A percentile compares a stretch with the other conserved stretches of the same genome.
Conservation (phyloP, 495 filamentous ascomycete species). For the Thermochaetoides thermophila region DNA sequence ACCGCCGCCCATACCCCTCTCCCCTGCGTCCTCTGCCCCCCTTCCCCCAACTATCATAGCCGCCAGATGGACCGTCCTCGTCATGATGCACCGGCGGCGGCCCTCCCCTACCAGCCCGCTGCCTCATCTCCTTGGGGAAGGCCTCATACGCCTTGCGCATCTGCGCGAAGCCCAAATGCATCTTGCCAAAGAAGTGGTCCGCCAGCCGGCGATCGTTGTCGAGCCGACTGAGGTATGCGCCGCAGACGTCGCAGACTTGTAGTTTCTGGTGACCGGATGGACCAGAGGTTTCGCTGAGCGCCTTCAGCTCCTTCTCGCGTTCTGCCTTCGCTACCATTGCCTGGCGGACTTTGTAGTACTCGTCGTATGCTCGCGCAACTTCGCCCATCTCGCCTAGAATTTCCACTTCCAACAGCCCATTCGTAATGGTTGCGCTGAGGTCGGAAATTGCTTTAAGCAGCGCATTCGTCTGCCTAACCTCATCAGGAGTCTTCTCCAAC, state of each 20-base stretch:
- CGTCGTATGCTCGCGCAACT: slow-evolving; percentile 66
- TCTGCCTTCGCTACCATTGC: slow-evolving; percentile 71
- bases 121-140: slow-evolving; percentile 74
- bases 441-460: slow-evolving; percentile 83
- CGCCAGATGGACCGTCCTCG: slow-evolving; percentile 39
- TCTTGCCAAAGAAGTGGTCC: slow-evolving; percentile 98
- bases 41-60: slow-evolving; percentile 37
- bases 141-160: slow-evolving; percentile 85
- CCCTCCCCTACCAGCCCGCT: slow-evolving; percentile 28
- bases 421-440: slow-evolving; percentile 61
- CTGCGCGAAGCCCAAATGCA: slow-evolving; percentile 95
- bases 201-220: slow-evolving; percentile 90
- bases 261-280: slow-evolving; percentile 93
- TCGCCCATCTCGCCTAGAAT: slow-evolving; percentile 70
- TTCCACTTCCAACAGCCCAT: slow-evolving; percentile 69
- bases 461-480: slow-evolving; percentile 91
- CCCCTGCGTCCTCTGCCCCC: slow-evolving; percentile 27
- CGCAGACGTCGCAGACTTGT: slow-evolving; percentile 96
- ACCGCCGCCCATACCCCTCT: slow-evolving; percentile 29
- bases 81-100: slow-evolving; percentile 43
- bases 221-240: slow-evolving; percentile 72
- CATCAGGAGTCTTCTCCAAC: slow-evolving; percentile 94
- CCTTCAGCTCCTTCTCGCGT: slow-evolving; percentile 79
- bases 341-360: slow-evolving; percentile 69
- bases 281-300: slow-evolving; percentile 78